phyloP scores from a whole-genome alignment of 2,329 filamentous ascomycete genomes.

The Pseudocercospora vitis region DNA sequence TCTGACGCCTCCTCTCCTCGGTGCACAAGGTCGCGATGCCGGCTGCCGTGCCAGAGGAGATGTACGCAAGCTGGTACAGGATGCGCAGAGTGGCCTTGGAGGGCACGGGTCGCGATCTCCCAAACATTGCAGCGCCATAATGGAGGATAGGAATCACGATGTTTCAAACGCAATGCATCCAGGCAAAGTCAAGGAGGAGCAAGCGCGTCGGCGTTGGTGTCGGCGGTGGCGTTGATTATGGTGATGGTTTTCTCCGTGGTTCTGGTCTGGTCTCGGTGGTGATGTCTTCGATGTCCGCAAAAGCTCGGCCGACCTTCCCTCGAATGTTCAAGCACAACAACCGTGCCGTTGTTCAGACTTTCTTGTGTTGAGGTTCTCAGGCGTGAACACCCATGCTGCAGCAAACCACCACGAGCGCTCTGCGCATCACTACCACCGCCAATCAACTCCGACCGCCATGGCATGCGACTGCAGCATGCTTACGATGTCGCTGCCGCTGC shows the following conservation, averaged over 20 bases:
- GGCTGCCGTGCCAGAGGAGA: constrained; percentile 41
- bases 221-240: neutral
- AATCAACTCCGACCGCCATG: no score
- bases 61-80: constrained; percentile 42
- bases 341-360: neutral
- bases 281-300: neutral
- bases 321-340: no score
- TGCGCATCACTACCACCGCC: no score
- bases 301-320: neutral
- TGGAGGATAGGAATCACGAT: no score
- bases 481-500: constrained; percentile 25
- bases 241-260: neutral
- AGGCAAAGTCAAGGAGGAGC: neutral
- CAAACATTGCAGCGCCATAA: constrained; percentile 36
- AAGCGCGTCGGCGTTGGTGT: neutral
- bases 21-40: constrained; percentile 39
- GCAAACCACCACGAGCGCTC: constrained; percentile 18
- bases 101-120: constrained; percentile 36
- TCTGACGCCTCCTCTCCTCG: constrained; percentile 40
- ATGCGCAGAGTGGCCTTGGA: constrained; percentile 38
- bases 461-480: constrained; percentile 19
- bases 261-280: neutral
- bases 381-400: constrained; percentile 24
- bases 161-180: constrained; percentile 23
- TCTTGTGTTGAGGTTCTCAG: no score